Evolutionary conservation across 495 filamentous ascomycete genomes (phyloP).

Genomic region (Tuber calosporum): DNA sequence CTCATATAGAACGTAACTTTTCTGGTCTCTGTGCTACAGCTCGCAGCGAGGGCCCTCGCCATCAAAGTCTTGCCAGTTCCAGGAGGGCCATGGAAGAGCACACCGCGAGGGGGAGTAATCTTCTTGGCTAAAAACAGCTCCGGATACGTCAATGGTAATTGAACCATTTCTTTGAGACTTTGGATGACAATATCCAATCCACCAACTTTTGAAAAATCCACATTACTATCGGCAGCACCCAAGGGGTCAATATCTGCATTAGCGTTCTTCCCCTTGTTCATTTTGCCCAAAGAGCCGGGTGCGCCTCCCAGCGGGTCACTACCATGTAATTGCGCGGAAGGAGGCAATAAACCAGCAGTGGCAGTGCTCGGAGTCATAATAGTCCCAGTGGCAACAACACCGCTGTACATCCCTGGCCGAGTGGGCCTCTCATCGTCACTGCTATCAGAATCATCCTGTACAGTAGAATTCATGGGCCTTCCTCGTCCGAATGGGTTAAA

Average conservation of each 20-base stretch:
- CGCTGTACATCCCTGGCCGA: conserved; percentile 47
- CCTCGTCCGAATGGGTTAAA: conserved; percentile 67
- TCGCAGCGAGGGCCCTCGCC: conserved; percentile 72
- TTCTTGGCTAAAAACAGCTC: conserved; percentile 90
- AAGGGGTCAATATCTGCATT: conserved; percentile 90
- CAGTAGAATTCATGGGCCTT: conserved; percentile 60
- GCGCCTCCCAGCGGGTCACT: conserved; percentile 63
- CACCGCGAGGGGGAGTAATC: conserved; percentile 86
- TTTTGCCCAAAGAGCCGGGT: conserved; percentile 79
- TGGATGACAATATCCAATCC: conserved; percentile 87
- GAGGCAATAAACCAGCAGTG: conserved; percentile 52
- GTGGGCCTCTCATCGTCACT: conserved; percentile 81
- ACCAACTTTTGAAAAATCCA: conserved; percentile 88
- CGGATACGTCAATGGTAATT: conserved; percentile 84
- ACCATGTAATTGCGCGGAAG: conserved; percentile 55
- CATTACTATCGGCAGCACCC: conserved; percentile 71
- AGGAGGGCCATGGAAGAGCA: conserved; percentile 92
- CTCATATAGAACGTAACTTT: conserved; percentile 99
- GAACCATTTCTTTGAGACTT: conserved; percentile 96
- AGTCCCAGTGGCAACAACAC: conserved; percentile 57
- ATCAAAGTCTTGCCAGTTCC: conserved; percentile 96
- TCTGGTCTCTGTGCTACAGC: conserved; percentile 57
- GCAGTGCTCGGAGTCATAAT: conserved; percentile 72
- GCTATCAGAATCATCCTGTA: conserved; percentile 84
- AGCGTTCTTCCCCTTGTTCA: conserved; percentile 56